Evolutionary conservation across 306 rosid genomes (phyloP).

Genomic region (Castanea mollissima): DNA sequence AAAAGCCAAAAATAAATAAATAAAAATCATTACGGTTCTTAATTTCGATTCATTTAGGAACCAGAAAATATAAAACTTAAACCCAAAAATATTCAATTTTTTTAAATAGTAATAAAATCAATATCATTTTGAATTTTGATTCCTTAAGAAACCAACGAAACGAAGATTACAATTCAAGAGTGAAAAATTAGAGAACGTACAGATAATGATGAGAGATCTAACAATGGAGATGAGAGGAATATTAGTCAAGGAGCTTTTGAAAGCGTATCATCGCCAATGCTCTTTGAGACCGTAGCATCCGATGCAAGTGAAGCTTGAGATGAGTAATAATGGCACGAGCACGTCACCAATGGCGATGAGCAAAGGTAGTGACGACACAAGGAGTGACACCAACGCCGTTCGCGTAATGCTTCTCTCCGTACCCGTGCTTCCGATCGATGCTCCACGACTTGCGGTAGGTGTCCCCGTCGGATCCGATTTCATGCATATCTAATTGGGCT

Average conservation of each 20-base stretch:
- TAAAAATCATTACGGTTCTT: background rate
- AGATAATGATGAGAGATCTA: constrained; percentile 37
- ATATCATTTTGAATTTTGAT: background rate
- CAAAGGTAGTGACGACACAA: constrained; percentile 77
- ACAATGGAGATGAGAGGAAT: constrained; percentile 82
- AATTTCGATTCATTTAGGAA: background rate
- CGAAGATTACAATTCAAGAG: background rate
- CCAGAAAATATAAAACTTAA: background rate
- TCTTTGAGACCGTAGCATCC: constrained; percentile 63
- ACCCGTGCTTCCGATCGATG: too few species aligned
- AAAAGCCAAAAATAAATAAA: too few species aligned
- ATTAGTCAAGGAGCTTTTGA: constrained; percentile 81
- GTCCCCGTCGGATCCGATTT: too few species aligned
- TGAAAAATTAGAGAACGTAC: too few species aligned
- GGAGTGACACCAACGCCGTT: constrained; percentile 45
- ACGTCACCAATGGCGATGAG: constrained; percentile 74
- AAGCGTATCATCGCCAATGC: constrained; percentile 74
- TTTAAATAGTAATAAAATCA: too few species aligned
- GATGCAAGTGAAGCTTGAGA: constrained; percentile 76
- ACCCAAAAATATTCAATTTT: background rate
- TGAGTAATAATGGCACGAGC: constrained; percentile 65
- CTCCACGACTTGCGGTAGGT: too few species aligned
- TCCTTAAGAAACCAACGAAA: background rate
- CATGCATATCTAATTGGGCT: too few species aligned
- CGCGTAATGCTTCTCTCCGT: too few species aligned